phyloP scores from a whole-genome alignment of 768 basidiomycete genomes.

The Rubroboletus pulcherrimus region DNA sequence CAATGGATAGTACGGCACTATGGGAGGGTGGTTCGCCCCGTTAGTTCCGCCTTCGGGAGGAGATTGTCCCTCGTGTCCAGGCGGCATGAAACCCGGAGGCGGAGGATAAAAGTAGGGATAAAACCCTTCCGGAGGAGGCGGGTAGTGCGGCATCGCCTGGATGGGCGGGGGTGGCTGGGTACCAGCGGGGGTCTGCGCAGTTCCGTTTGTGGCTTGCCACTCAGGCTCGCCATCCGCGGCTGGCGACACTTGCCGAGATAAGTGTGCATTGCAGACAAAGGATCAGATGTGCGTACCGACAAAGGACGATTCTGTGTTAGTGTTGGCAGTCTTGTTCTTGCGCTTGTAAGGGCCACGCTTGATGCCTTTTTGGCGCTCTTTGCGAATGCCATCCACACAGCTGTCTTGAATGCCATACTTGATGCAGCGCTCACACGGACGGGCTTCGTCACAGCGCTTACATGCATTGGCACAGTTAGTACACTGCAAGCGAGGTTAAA shows the following conservation, averaged over 20 bases:
- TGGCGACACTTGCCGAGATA: slow-evolving; percentile 14
- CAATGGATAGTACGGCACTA: slow-evolving; percentile 35
- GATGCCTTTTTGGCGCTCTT: slow-evolving; percentile 60
- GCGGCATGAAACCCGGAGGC: slow-evolving; percentile 39
- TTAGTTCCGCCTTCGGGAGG: slow-evolving; percentile 31
- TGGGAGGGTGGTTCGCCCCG: slow-evolving; percentile 27
- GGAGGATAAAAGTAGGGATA: slow-evolving; percentile 42
- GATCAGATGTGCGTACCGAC: slow-evolving; percentile 14
- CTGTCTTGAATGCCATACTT: slow-evolving; percentile 57
- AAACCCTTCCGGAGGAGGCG: slow-evolving; percentile 40
- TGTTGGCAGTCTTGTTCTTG: slow-evolving; percentile 35
- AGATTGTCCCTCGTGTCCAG: slow-evolving; percentile 36
- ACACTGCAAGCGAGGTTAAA: slow-evolving; percentile 33
- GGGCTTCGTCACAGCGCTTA: slow-evolving; percentile 54
- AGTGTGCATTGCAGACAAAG: slow-evolving; percentile 3
- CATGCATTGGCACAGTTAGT: slow-evolving; percentile 57
- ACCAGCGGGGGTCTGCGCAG: slow-evolving; percentile 12
- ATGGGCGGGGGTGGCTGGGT: slow-evolving; percentile 26
- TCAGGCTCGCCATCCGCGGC: slow-evolving; percentile 28
- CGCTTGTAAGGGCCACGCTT: slow-evolving; percentile 59
- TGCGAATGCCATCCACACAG: slow-evolving; percentile 59
- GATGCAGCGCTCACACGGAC: slow-evolving; percentile 61
- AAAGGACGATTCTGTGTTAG: slow-evolving; percentile 24
- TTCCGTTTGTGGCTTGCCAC: slow-evolving; percentile 31
- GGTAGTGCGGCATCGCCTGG: slow-evolving; percentile 27